Percentiles rank a stretch among this genome's conserved stretches.
Conservation (phyloP, 257 asterid species). For the Fraxinus americana region DNA sequence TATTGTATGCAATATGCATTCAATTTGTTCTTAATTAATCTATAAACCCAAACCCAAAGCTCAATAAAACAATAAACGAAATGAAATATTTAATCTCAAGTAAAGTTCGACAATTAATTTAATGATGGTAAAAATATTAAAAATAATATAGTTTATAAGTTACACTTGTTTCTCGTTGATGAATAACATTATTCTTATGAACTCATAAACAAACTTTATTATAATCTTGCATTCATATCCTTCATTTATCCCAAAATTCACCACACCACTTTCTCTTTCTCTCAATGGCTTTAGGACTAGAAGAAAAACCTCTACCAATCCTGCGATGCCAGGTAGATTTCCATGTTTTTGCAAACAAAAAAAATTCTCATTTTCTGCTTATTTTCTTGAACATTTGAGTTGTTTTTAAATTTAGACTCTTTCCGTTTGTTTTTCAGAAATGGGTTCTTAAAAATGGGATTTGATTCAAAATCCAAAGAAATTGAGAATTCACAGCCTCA, state of each 20-base stretch:
- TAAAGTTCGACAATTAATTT: no score
- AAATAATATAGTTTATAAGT: no score
- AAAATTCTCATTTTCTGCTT: background rate
- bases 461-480: no score
- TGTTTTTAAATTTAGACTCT: background rate
- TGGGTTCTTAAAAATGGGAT: constrained; percentile 48
- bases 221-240: constrained; percentile 8
- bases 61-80: no score
- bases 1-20: no score
- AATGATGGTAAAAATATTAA: no score
- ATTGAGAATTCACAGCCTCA: no score
- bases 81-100: no score
- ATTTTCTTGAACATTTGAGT: background rate
- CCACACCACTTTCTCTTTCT: background rate
- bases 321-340: constrained; percentile 65
- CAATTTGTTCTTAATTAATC: no score
- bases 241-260: constrained; percentile 14
- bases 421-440: constrained; percentile 40
- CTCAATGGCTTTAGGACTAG: constrained; percentile 49
- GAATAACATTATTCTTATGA: no score
- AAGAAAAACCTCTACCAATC: constrained; percentile 47
- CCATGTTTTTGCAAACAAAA: constrained; percentile 1
- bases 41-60: no score
- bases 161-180: no score
- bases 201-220: background rate